phyloP scores from a whole-genome alignment of 257 asterid genomes.

The Solanum paucissectum region DNA sequence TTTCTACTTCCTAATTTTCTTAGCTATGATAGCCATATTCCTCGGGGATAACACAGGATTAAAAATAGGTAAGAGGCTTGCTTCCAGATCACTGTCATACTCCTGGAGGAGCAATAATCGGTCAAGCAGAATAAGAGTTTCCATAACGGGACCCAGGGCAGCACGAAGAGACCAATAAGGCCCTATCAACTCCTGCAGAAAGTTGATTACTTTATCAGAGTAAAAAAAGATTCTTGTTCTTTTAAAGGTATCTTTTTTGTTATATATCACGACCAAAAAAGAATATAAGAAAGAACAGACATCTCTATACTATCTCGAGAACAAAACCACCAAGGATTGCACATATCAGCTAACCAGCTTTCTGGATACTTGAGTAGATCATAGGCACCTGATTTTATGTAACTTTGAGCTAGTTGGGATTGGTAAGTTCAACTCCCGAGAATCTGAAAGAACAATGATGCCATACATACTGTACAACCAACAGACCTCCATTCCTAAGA shows the following conservation, averaged over 20 bases:
- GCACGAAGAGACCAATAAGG: slow-evolving; percentile 95
- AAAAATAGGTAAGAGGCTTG: slow-evolving; percentile 54
- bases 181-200: slow-evolving; percentile 69
- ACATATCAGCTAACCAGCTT: background rate
- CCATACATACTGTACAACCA: background rate
- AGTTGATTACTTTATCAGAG: background rate
- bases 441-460: background rate
- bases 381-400: background rate
- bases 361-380: background rate
- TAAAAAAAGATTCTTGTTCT: background rate
- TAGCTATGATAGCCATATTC: slow-evolving; percentile 72
- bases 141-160: slow-evolving; percentile 76
- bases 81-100: slow-evolving; percentile 30
- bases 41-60: slow-evolving; percentile 79
- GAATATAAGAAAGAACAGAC: background rate
- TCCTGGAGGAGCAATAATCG: slow-evolving; percentile 83
- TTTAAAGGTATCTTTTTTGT: background rate
- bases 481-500: background rate
- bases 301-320: background rate
- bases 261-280: background rate
- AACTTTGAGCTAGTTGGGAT: background rate
- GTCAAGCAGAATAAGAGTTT: slow-evolving; percentile 77
- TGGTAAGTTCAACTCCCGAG: background rate
- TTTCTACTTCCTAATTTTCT: slow-evolving; percentile 28
- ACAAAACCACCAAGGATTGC: background rate